Evolutionary conservation across 2,329 filamentous ascomycete genomes (phyloP).

Genomic region (Colletotrichum sp.): DNA sequence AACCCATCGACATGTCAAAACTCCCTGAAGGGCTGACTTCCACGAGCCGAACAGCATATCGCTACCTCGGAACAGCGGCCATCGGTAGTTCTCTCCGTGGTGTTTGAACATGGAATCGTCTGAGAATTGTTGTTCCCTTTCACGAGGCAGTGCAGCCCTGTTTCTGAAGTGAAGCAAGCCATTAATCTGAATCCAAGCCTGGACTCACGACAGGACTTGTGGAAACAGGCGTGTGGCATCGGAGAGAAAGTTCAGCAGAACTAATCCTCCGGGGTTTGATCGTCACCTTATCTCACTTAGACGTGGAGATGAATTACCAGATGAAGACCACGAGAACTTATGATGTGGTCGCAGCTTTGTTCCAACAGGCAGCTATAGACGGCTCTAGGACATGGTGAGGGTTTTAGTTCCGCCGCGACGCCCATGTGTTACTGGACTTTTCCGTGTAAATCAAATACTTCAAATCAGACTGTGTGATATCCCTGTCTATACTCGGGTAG

Average conservation of each 20-base stretch:
- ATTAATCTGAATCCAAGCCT: background rate
- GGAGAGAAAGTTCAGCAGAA: background rate
- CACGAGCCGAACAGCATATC: background rate
- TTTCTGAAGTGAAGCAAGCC: background rate
- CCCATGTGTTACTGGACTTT: background rate
- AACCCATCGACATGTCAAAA: background rate
- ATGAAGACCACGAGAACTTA: background rate
- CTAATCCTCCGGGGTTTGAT: background rate
- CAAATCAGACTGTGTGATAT: background rate
- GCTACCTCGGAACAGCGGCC: background rate
- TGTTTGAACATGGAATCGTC: background rate
- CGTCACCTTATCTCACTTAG: background rate
- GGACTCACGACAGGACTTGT: background rate
- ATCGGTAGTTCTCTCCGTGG: background rate
- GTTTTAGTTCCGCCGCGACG: background rate
- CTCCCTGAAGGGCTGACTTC: background rate
- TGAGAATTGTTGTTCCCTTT: background rate
- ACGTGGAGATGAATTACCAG: background rate
- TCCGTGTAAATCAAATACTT: background rate
- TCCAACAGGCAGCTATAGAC: background rate
- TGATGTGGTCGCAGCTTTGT: background rate
- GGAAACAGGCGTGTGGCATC: background rate
- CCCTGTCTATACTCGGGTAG: background rate
- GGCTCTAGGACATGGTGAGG: background rate
- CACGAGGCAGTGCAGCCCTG: background rate